Conservation (phyloP, 768 basidiomycete species). For the Tylopilus balloui region DNA sequence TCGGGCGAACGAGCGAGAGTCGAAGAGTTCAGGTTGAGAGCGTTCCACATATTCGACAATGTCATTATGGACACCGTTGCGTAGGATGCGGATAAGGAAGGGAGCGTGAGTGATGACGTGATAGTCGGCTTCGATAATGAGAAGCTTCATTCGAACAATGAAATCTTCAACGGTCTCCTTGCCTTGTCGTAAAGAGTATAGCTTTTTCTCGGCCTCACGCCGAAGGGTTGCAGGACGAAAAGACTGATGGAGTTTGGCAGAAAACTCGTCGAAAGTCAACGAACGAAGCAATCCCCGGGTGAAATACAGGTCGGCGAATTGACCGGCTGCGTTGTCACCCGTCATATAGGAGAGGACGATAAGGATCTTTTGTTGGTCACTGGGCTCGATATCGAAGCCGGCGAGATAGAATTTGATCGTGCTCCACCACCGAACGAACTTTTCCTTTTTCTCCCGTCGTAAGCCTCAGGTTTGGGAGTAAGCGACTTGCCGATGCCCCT, state of each 20-base stretch:
- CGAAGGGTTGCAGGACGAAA: not conserved
- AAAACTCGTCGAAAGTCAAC: no score
- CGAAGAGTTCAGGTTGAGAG: not conserved
- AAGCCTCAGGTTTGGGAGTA: not conserved
- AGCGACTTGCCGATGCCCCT: not conserved
- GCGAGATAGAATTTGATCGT: not conserved
- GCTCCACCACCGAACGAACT: not conserved
- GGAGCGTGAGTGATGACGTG: rapidly evolving
- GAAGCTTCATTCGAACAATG: not conserved
- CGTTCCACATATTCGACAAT: not conserved
- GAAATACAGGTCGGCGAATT: not conserved
- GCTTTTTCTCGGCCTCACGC: not conserved
- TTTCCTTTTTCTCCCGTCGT: not conserved
- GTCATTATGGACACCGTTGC: not conserved
- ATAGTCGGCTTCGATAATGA: not conserved
- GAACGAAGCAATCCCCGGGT: no score
- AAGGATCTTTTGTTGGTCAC: not conserved
- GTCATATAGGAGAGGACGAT: not conserved
- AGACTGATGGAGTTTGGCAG: not conserved
- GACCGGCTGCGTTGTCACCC: not conserved
- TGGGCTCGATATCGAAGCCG: not conserved
- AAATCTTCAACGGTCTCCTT: not conserved
- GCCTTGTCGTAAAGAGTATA: not conserved
- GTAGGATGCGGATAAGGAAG: not conserved
- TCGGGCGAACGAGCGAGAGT: not conserved